These are phyloP conservation scores for Teratosphaeria viscida DNA, from an alignment of 2,329 filamentous ascomycete species.

Conservation along the genomic window DNA sequence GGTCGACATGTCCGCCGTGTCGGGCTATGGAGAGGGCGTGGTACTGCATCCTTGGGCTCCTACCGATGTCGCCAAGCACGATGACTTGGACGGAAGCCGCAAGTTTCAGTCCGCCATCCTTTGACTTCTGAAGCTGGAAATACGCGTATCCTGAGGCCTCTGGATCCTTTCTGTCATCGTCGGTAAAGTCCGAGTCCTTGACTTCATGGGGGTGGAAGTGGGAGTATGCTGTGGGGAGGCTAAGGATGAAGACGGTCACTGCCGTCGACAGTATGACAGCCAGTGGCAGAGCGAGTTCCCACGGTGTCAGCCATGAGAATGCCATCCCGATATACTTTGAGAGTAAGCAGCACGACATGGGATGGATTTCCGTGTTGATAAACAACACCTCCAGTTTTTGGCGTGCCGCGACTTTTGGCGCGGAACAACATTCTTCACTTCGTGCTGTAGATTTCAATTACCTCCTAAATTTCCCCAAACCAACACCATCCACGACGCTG, in stretches of 20 bases:
- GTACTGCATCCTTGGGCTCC: conserved; percentile 97
- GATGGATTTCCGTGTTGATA: neutral
- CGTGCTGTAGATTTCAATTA: neutral
- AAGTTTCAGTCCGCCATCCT: conserved; percentile 19
- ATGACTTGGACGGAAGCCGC: conserved; percentile 63
- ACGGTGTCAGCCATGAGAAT: conserved; percentile 17
- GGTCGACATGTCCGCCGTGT: conserved; percentile 66
- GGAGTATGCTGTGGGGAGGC: conserved; percentile 44
- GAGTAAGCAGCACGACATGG: neutral
- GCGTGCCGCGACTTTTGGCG: neutral
- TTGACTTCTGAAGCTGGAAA: conserved; percentile 16
- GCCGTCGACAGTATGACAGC: conserved; percentile 34
- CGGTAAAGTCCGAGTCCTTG: conserved; percentile 18
- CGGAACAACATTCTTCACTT: neutral
- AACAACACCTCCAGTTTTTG: neutral
- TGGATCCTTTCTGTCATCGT: conserved; percentile 15
- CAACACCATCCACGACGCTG: too few relatives aligned
- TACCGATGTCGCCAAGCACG: conserved; percentile 88
- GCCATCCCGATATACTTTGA: conserved; percentile 12
- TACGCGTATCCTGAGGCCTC: conserved; percentile 23
- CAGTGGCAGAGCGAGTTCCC: conserved; percentile 31
- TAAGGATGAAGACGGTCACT: conserved; percentile 40
- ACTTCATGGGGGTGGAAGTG: conserved; percentile 23
- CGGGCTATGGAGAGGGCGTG: conserved; percentile 87
- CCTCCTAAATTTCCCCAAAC: neutral